Base-by-base conservation (phyloP, 805 yeast species). In the Lipomyces mesembrius region DNA sequence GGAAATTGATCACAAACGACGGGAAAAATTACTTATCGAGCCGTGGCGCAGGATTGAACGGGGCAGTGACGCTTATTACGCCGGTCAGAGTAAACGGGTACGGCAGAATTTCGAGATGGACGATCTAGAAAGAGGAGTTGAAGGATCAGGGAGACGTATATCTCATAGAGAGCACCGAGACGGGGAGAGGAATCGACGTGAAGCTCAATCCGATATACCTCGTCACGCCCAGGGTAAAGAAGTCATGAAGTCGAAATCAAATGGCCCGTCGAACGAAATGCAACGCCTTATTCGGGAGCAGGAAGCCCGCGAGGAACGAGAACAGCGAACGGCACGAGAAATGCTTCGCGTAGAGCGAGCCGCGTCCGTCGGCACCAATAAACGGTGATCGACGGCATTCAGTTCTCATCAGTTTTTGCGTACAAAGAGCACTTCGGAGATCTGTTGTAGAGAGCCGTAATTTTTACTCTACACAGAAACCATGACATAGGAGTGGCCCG, bases 281-380 rank as follows among this genome's bases (percentile, higher is more conserved):
- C 59, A 35, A 27, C 57, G 60, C 25, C 62, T 61, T 11, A 43
- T 49, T 46, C 37, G 32, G 27, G 54, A 63, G 61, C 67, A 64
- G 64, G 39, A 49, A 49, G 43, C 25, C 53, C 67, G 67, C 61
- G 67, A 64, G 57, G 59, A 22, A 17, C 55, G 57, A 14, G 68
- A 65, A 46, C 56, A 54, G 11, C 37, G 35, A 25, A 35, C 32
- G 25, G 68, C 68, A n/a, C 56, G 39, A 20, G 20, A 25, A 22
- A 27, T 53, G 55, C 59, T 63, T 9, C 63, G 63, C 20, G 20
- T 12, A n/a, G 20, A 14, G 8, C 17, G 20, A 17, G 20, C 29
- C 11, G 34, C 32, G 3, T 49, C 27, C 11, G 22, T 9, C 1
- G 14, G 53, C 27, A 5, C 9, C 53, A 11, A 49, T 49, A 11